Conservation (phyloP, 768 basidiomycete species). For the Kwoniella heveanensis region DNA sequence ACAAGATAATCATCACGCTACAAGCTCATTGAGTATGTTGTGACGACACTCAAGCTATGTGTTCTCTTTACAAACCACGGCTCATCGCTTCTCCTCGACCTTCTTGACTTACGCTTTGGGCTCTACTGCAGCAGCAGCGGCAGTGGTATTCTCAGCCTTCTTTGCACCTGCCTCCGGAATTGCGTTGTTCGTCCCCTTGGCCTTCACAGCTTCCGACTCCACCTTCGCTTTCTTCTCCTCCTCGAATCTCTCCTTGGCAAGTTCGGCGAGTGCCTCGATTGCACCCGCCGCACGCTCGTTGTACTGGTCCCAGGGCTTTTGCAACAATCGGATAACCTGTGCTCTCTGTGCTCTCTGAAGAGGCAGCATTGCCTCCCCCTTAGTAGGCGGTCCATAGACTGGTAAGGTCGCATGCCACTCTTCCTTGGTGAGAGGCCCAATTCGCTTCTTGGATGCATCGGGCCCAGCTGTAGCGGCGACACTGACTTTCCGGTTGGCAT, state of each 20-base stretch:
- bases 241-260: constrained; percentile 36
- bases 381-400: constrained; percentile 36
- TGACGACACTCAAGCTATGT: too few relatives aligned
- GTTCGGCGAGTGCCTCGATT: constrained; percentile 31
- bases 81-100: background rate
- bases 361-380: constrained; percentile 29
- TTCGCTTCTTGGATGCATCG: constrained; percentile 9
- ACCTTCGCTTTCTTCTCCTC: constrained; percentile 24
- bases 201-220: background rate
- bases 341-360: constrained; percentile 42
- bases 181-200: background rate
- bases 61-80: background rate
- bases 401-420: constrained; percentile 36
- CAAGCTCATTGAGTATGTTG: too few relatives aligned
- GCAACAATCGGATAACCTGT: constrained; percentile 38
- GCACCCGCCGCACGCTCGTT: constrained; percentile 43
- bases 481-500: background rate
- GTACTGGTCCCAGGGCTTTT: constrained; percentile 41
- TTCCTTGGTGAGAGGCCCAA: constrained; percentile 40
- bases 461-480: too few relatives aligned
- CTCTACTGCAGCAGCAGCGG: background rate
- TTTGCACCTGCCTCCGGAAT: background rate
- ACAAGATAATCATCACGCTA: too few relatives aligned
- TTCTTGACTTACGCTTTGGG: background rate
- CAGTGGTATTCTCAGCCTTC: background rate